Conservation (phyloP, 495 filamentous ascomycete genomes). For the Penicillium pancosmium region DNA sequence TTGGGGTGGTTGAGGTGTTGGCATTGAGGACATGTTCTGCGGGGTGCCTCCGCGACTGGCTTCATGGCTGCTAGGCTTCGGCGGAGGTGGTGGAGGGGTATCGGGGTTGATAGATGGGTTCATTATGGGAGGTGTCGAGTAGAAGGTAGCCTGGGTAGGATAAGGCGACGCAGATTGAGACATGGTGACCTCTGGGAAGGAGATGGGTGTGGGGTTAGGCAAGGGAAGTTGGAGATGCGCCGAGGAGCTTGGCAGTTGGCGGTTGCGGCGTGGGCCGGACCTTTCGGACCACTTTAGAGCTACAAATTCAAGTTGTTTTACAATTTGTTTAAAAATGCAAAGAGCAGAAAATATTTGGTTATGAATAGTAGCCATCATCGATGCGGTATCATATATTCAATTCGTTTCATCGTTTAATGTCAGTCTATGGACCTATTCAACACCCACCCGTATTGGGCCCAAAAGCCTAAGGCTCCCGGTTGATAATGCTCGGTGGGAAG, state of each 20-base stretch:
- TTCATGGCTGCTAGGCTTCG: conserved; percentile 71
- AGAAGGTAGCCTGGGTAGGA: conserved; percentile 24
- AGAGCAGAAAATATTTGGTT: too few species aligned
- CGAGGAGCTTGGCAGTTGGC: conserved; percentile 19
- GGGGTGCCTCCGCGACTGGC: conserved; percentile 68
- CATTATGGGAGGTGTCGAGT: conserved; percentile 29
- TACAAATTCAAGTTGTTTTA: background rate
- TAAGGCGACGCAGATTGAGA: conserved; percentile 32
- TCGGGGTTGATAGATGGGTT: conserved; percentile 45
- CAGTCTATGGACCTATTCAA: background rate
- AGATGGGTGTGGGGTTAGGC: conserved; percentile 11
- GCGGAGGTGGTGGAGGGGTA: conserved; percentile 69
- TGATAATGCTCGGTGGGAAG: background rate
- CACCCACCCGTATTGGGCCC: too few species aligned
- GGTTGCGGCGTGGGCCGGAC: too few species aligned
- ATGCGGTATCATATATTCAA: background rate
- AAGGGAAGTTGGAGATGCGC: conserved; percentile 20
- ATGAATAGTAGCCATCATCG: background rate
- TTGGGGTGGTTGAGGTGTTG: conserved; percentile 35
- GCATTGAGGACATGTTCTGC: conserved; percentile 37
- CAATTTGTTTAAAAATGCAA: background rate
- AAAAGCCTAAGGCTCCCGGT: too few species aligned
- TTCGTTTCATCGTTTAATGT: background rate
- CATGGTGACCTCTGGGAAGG: conserved; percentile 21
- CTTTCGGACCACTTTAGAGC: background rate